These are phyloP conservation scores for Fraxinus albicans DNA, from an alignment of 305 asterid genomes.

Conservation along the genomic window DNA sequence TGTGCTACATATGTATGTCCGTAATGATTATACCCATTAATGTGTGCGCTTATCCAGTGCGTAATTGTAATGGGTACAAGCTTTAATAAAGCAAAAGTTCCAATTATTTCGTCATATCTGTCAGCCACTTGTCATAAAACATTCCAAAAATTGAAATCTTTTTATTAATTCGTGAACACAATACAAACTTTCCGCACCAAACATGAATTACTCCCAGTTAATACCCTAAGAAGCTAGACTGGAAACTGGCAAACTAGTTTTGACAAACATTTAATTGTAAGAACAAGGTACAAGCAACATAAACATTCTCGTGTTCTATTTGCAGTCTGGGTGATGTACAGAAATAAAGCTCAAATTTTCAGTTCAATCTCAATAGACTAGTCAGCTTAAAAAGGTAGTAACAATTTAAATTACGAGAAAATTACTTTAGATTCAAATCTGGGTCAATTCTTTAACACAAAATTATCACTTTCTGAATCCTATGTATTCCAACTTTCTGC, in stretches of 20 bases:
- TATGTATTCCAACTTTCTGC: not conserved
- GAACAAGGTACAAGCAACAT: not conserved
- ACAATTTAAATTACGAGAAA: not conserved
- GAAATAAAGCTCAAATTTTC: not conserved
- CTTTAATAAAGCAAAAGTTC: not conserved
- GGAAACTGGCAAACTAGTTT: not conserved
- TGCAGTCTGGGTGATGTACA: not conserved
- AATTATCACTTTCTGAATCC: not conserved
- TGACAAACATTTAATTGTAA: not conserved
- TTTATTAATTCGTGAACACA: not conserved
- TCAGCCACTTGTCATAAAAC: not conserved
- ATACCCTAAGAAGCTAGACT: not conserved
- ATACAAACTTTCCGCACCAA: not conserved
- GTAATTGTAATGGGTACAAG: not conserved
- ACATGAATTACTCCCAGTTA: not conserved
- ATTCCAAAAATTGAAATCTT: not conserved
- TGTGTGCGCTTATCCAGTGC: not conserved
- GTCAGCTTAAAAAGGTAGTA: not conserved
- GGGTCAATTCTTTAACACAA: not conserved
- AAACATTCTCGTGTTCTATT: not conserved
- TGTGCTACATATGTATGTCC: not conserved
- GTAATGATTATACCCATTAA: not conserved
- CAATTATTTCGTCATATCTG: not conserved
- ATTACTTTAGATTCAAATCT: constrained; percentile 10
- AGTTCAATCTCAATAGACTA: not conserved